Evolutionary conservation across 371 early-diverging fungal genomes (phyloP), one percentile per base, ranked within the genome.

Genomic region (Mortierella sp.): DNA sequence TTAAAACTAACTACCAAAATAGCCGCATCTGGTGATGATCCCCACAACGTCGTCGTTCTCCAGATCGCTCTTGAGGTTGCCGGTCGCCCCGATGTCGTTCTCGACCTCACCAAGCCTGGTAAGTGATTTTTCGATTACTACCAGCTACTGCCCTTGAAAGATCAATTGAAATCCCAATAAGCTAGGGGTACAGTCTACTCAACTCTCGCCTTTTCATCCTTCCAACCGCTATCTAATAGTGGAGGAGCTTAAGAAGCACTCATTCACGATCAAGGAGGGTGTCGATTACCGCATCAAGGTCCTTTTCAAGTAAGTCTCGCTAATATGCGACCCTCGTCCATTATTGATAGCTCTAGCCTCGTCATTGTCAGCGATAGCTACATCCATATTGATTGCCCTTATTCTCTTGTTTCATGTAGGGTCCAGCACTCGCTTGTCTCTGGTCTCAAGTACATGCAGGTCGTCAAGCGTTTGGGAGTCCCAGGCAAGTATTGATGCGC

Each of bases 241-340:
- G 30, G 87, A 90, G 20, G 76, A 86, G 45, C 90, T 96, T 73
- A 93, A 93, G 77, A 85, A 85, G 51, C 88, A 88, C 39, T 90
- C 93, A 9, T 90, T 98, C 72, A 91, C 92, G 22, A 97, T 98
- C 88, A 98, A 98, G 88, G 98, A 97, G 86, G 98, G 98, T 68
- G 89, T 93, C 68, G 96, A 96, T 72, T 97, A 97, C 90, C 90
- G 94, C 67, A 89, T 97, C 86, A 96, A 96, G 88, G 93, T 98
- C 77, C 89, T 88, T 64, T 98, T 98, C 91, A 91, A 73, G 86
- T 86, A 84, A 78, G 70, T 63, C 16, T 35, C 45, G 37, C 20
- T 5, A 24, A 3, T 1, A 35, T 39, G 22, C 57, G 16, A 30
- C 39, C 32, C 14, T 39, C 5, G n/a, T 49, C 20, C n/a, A 24